These are phyloP conservation scores for Macaranga tanarius DNA, from an alignment of 441 rosid species.

Conservation along the genomic window DNA sequence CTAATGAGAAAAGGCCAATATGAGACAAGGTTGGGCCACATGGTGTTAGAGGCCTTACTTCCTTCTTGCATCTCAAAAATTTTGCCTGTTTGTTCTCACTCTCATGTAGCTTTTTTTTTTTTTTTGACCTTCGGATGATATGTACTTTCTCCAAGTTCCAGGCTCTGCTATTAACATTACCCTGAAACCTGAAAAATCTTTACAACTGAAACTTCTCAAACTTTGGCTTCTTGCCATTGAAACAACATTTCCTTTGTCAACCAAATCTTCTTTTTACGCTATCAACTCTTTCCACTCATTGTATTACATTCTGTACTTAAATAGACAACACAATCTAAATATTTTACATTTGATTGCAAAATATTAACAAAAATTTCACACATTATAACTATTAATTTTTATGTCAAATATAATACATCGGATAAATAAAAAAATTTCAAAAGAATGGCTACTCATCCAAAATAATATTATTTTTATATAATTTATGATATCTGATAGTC, in stretches of 20 bases:
- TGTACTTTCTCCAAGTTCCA: background rate
- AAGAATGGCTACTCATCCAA: no score
- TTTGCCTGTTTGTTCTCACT: background rate
- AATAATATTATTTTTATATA: background rate
- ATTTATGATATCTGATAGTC: no score
- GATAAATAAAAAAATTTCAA: no score
- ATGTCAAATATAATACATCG: no score
- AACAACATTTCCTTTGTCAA: background rate
- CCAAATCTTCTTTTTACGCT: background rate
- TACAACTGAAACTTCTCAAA: background rate
- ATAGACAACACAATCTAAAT: no score
- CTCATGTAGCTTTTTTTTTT: background rate
- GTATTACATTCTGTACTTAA: no score
- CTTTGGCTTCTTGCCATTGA: conserved; percentile 7
- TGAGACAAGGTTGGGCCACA: background rate
- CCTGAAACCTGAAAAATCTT: background rate
- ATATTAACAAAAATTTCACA: no score
- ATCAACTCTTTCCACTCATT: no score
- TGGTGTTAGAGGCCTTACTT: background rate
- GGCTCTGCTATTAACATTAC: background rate
- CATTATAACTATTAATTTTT: no score
- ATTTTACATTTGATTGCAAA: no score
- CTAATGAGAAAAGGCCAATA: background rate
- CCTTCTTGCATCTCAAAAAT: background rate
- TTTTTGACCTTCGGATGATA: background rate